A percentile compares a stretch with the other conserved stretches of the same genome.
phyloP scores from a whole-genome alignment of 257 asterid species.

The Thymus mandschuricus region DNA sequence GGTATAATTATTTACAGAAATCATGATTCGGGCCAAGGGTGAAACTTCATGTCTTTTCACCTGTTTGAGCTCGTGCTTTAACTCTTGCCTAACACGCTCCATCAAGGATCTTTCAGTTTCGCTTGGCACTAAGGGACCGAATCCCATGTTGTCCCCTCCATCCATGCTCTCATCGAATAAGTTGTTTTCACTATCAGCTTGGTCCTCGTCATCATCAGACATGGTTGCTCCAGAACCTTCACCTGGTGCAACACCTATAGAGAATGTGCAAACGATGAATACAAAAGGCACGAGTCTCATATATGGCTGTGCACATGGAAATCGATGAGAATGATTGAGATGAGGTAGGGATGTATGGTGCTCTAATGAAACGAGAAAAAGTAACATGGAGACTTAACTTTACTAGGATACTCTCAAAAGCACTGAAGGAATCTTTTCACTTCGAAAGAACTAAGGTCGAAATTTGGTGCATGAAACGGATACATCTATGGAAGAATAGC shows the following conservation, averaged over 20 bases:
- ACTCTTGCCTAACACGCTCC: constrained; percentile 97
- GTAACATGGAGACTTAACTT: background rate
- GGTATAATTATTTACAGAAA: background rate
- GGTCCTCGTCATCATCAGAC: constrained; percentile 98
- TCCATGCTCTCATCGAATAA: constrained; percentile 88
- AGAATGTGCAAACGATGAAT: constrained; percentile 20
- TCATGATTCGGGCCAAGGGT: background rate
- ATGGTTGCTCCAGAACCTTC: constrained; percentile 99
- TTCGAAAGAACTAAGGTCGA: background rate
- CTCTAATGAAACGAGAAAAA: background rate
- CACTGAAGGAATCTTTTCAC: background rate
- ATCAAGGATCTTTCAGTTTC: constrained; percentile 95
- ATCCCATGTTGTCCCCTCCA: constrained; percentile 87
- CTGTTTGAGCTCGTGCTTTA: constrained; percentile 96
- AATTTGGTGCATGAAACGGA: background rate
- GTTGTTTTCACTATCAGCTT: constrained; percentile 82
- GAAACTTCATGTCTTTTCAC: constrained; percentile 38
- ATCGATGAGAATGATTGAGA: background rate
- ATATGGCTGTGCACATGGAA: background rate
- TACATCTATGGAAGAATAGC: background rate
- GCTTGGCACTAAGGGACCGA: constrained; percentile 88
- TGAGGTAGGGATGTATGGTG: background rate
- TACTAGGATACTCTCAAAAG: background rate
- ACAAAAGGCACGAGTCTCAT: background rate
- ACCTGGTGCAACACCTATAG: constrained; percentile 88